A percentile compares a stretch with the other conserved stretches of the same genome.
Conservation (phyloP, 2,329 filamentous ascomycete genomes). For the Xylariales sp. region DNA sequence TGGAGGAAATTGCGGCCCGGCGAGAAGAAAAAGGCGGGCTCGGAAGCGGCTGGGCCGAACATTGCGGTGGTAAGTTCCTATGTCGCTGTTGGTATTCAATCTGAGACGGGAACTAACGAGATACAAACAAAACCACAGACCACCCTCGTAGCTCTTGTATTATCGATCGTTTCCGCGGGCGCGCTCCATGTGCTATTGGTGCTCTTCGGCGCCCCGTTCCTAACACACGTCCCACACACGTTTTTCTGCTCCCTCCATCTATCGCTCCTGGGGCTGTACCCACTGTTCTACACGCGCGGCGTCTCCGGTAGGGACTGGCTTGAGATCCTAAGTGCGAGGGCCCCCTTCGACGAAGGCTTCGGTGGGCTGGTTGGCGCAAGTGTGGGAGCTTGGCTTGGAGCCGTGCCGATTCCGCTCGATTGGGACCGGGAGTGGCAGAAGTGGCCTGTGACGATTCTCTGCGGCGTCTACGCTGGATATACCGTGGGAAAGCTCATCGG, state of each 20-base stretch:
- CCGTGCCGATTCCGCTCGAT: slow-evolving; percentile 93
- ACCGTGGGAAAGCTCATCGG: slow-evolving; percentile 74
- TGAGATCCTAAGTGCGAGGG: slow-evolving; percentile 71
- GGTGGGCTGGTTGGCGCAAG: slow-evolving; percentile 82
- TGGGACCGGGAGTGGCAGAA: slow-evolving; percentile 99
- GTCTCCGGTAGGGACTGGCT: slow-evolving; percentile 79
- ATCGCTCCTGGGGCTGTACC: slow-evolving; percentile 79
- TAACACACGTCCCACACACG: slow-evolving; percentile 83
- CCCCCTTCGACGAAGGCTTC: slow-evolving; percentile 85
- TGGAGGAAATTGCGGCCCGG: slow-evolving; percentile 64
- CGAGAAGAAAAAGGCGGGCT: slow-evolving; percentile 63
- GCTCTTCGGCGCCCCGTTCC: slow-evolving; percentile 91
- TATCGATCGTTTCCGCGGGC: slow-evolving; percentile 51
- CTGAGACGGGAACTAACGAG: slow-evolving; percentile 26
- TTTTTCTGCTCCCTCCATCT: slow-evolving; percentile 84
- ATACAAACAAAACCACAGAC: slow-evolving; percentile 64
- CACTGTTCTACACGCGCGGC: slow-evolving; percentile 87
- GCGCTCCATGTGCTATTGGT: slow-evolving; percentile 72
- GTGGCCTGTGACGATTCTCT: slow-evolving; percentile 93
- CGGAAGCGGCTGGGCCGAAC: slow-evolving; percentile 57
- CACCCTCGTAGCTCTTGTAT: slow-evolving; percentile 74
- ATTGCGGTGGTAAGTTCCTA: slow-evolving; percentile 58
- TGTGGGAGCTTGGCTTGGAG: slow-evolving; percentile 90
- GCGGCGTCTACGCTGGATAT: slow-evolving; percentile 84
- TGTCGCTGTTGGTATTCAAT: not conserved